Conservation (phyloP, 2,329 filamentous ascomycete genomes). For the Cladosporium oxysporum region DNA sequence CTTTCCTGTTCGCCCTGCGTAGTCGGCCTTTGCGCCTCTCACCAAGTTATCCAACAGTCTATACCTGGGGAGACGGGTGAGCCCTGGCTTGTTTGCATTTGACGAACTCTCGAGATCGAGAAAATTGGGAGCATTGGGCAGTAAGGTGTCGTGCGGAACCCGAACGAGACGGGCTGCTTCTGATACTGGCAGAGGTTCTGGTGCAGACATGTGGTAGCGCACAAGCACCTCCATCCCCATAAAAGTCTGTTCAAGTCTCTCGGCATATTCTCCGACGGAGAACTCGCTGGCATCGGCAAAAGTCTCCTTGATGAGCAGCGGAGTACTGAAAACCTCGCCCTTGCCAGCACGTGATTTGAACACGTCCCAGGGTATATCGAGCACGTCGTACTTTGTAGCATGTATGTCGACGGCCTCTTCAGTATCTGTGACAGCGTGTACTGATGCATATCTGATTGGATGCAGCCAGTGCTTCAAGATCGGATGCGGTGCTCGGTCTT, state of each 20-base stretch:
- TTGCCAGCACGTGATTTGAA: not conserved
- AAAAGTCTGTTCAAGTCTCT: not conserved
- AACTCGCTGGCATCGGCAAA: not conserved
- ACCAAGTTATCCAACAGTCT: not conserved
- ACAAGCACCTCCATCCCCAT: not conserved
- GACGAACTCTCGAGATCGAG: not conserved
- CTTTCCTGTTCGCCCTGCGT: not conserved
- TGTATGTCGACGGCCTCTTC: not conserved
- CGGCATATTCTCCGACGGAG: not conserved
- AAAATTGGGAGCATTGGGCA: not conserved
- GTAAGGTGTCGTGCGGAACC: not conserved
- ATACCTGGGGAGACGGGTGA: not conserved
- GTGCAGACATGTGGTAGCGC: not conserved
- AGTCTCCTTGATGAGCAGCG: not conserved
- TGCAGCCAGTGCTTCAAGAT: not conserved
- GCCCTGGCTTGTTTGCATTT: not conserved
- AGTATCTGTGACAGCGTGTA: not conserved
- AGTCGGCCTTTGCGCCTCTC: not conserved
- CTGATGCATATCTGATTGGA: not conserved
- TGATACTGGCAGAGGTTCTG: not conserved
- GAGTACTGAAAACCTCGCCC: not conserved
- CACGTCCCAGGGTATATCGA: not conserved
- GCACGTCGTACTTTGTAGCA: not conserved
- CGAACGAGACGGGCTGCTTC: not conserved
- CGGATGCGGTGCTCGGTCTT: not conserved